Conservation (phyloP, 2,329 filamentous ascomycete genomes). For the Sporothrix phasma region DNA sequence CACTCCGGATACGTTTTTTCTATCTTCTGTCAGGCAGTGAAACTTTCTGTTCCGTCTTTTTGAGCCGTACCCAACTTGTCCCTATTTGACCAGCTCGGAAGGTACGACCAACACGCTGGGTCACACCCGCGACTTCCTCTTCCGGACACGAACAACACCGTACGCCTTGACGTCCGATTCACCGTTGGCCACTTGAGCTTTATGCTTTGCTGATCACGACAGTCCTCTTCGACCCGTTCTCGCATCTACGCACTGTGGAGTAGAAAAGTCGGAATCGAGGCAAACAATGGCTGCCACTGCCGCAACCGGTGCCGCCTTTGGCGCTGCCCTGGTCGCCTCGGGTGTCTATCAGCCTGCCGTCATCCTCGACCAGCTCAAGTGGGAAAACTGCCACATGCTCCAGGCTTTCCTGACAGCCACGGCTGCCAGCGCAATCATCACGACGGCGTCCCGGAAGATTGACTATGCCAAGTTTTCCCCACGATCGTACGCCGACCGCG, state of each 20-base stretch:
- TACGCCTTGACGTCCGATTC: background rate
- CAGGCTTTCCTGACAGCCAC: conserved; percentile 54
- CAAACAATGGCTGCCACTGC: conserved; percentile 24
- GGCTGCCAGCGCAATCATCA: conserved; percentile 44
- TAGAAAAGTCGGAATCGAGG: too few relatives aligned
- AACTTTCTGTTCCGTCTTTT: background rate
- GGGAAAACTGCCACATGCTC: conserved; percentile 56
- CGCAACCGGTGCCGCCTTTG: conserved; percentile 48
- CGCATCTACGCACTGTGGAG: background rate
- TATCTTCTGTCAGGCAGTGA: background rate
- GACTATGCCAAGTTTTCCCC: conserved; percentile 36
- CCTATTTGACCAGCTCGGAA: background rate
- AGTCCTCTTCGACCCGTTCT: background rate
- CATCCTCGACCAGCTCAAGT: conserved; percentile 50
- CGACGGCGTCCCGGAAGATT: conserved; percentile 35
- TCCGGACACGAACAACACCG: background rate
- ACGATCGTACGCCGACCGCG: conserved; percentile 41
- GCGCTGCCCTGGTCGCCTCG: conserved; percentile 48
- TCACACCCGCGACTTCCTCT: too few relatives aligned
- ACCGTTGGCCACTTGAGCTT: background rate
- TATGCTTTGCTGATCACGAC: background rate
- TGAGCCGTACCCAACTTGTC: background rate
- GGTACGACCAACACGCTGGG: background rate
- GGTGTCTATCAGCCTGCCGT: conserved; percentile 51
- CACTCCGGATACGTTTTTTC: background rate